Base-by-base conservation (phyloP, 2,329 filamentous ascomycete species). In the Periconia sp. region DNA sequence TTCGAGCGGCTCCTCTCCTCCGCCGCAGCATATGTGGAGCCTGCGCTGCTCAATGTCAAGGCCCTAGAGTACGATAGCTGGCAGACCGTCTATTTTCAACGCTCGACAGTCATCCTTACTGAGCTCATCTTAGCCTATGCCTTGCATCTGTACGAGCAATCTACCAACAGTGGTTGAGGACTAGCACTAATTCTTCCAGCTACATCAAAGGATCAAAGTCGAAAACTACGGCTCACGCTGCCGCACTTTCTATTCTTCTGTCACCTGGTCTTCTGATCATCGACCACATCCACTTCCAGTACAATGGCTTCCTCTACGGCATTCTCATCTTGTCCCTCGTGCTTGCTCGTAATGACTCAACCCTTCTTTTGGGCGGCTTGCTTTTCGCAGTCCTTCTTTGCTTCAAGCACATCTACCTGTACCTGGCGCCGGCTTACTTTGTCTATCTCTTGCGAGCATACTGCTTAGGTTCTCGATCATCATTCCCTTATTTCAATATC, bases 281-380 rank as follows among this genome's bases (percentile, higher is more conserved):
- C 69, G 94, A 99, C 65, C 94, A 99, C 69, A 92, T 96, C 53
- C 92, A 96, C 70, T 99, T 99, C 70, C 94, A 99, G 76, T 99
- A 99, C 76, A 99, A 99, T 75, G 92, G 94, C 28, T 91, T 92
- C 73, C 84, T 99, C 73, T 99, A 97, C 68, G 94, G 94, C 25
- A 76, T 97, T 30, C 77, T 99, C 36, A 82, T 97, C 25, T 78
- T 92, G 40, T 97, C 94, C 2, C 79, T 99, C 34, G 87, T 95
- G 2, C 75, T 95, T 46, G 90, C 91, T 5, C 85, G 89, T 36
- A 83, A 86, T 57, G 83, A 82, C 62, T 86, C 86, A 3, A 88
- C 88, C 0, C 76, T 94, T 23, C 79, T 97, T 10, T 76, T 78
- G 32, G 94, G 91, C 57, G 94, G 91, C 0, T 75, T 95, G 2